phyloP scores from a whole-genome alignment of 1,284 basidiomycete genomes.

The Taiwanofungus camphoratus region DNA sequence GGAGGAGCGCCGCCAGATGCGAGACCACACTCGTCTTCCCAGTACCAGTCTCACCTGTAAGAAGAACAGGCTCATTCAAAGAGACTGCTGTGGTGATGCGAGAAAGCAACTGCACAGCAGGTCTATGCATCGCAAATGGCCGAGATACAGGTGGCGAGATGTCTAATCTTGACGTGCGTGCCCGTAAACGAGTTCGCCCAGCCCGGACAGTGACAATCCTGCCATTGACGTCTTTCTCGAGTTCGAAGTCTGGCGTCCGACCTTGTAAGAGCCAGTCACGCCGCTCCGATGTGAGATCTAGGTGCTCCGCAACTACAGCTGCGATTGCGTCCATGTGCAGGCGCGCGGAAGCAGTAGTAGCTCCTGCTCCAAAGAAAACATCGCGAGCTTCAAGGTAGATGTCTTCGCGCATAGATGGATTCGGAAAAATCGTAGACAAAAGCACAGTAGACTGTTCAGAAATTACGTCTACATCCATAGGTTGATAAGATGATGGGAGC shows the following conservation, averaged over 20 bases:
- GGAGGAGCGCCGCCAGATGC: constrained; percentile 79
- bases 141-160: constrained; percentile 33
- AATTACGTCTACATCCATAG: constrained; percentile 40
- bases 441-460: constrained; percentile 21
- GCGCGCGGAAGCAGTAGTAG: constrained; percentile 47
- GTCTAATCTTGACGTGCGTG: constrained; percentile 34
- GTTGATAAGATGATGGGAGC: constrained; percentile 42
- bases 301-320: constrained; percentile 50
- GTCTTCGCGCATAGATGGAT: constrained; percentile 81
- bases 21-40: constrained; percentile 96
- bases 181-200: constrained; percentile 51
- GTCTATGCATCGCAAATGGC: constrained; percentile 89
- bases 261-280: constrained; percentile 48
- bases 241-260: constrained; percentile 64
- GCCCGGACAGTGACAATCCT: constrained; percentile 46
- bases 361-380: constrained; percentile 81
- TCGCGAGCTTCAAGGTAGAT: constrained; percentile 89
- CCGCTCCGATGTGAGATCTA: constrained; percentile 63
- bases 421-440: constrained; percentile 53
- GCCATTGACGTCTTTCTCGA: constrained; percentile 65
- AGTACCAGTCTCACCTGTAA: constrained; percentile 98
- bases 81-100: constrained; percentile 76
- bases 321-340: constrained; percentile 47
- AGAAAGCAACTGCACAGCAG: constrained; percentile 78
- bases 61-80: constrained; percentile 78